Evolutionary conservation across 257 asterid species (phyloP), one percentile per base, ranked within the genome.

Genomic region (Apocynum venetum): DNA sequence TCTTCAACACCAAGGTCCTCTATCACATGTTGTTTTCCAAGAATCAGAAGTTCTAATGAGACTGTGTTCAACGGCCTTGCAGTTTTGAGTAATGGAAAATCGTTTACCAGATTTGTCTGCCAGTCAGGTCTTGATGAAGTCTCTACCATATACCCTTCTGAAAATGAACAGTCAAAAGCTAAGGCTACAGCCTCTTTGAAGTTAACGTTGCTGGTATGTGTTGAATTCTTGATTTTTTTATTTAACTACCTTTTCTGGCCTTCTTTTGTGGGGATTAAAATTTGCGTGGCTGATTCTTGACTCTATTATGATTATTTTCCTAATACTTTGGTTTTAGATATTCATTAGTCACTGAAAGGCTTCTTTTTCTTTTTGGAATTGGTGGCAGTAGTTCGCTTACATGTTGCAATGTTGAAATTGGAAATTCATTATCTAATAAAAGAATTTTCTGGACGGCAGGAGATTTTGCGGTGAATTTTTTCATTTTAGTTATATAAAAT

Each of bases 171-270:
- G 55, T 56, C 91, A 14, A 85, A 72, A 40, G 74, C 77, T 35
- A 86, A 86, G 60, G 76, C 76, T 71, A 65, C 83, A 68, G 89
- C 83, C 57, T 72, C 85, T 53, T 86, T 88, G 36, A 94, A 94
- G 90, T 79, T 92, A 81, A 94, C 92, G 68, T 80, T 92, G 70
- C 79, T 94, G 93, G 97, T 94, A 78, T n/a, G 61, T 72, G 47
- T 79, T 64, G 35, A 13, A 44, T 20, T 78, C 41, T 48, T 71
- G 6, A 20, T 78, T 72, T 57, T 44, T 20, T 40, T 19, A 46
- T 73, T 40, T 74, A 13, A 7, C 31, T 77, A 35, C 6, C 20
- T 68, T 20, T 44, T 48, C 44, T 8, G 31, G 40, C 1, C 10
- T 35, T 19, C 4, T 48, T 6, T 25, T 76, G 73, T 47, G 40